A percentile compares a stretch with the other conserved stretches of the same genome.
These are phyloP conservation scores for Botrytis paeoniae DNA, from an alignment of 2,329 filamentous ascomycete species.

Conservation along the genomic window DNA sequence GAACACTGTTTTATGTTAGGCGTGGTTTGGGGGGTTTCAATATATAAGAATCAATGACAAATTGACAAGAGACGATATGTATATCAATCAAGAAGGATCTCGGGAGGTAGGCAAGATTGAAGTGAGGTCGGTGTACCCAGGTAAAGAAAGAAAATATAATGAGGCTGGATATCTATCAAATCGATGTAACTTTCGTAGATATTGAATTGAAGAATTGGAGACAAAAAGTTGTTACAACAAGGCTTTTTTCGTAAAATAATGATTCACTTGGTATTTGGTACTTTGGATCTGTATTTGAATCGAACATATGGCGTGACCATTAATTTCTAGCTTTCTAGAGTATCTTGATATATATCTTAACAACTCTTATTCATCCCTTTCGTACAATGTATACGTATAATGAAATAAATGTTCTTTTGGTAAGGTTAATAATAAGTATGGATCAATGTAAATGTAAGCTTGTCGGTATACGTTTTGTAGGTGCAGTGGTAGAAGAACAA, in stretches of 20 bases:
- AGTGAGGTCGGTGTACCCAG: background rate
- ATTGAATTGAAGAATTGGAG: background rate
- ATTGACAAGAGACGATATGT: background rate
- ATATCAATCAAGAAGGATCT: background rate
- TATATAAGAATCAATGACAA: background rate
- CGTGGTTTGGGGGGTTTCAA: background rate
- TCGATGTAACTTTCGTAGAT: background rate
- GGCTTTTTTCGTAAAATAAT: background rate
- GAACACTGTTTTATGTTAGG: background rate
- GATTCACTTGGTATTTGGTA: background rate
- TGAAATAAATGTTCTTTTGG: background rate
- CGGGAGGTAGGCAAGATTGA: background rate
- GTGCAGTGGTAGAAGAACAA: background rate
- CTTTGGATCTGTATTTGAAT: background rate
- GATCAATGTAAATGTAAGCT: background rate
- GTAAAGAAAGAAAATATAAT: background rate
- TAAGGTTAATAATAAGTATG: background rate
- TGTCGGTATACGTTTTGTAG: background rate
- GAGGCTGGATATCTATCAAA: conserved; percentile 1
- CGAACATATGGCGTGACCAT: background rate
- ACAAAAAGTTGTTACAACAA: background rate
- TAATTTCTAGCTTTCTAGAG: background rate
- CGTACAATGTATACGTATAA: background rate
- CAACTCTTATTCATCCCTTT: background rate
- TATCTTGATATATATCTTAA: background rate